These are phyloP conservation scores for Clarireedia homoeocarpa DNA, from an alignment of 2,329 filamentous ascomycete genomes.

Conservation along the genomic window DNA sequence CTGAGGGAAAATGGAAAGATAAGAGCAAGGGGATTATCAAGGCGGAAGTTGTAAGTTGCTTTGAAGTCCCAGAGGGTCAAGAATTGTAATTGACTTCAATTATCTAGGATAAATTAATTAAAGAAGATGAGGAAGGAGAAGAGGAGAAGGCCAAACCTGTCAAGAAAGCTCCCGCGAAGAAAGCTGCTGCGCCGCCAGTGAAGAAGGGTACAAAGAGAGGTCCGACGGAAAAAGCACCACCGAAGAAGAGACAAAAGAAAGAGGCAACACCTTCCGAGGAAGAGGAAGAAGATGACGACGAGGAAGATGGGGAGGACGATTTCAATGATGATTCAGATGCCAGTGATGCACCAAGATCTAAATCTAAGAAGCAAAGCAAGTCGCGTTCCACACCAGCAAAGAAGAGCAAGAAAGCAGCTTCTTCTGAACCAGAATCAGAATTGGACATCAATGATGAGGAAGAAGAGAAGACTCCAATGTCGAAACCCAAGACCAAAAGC, in stretches of 20 bases:
- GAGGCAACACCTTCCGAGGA: slow-evolving; percentile 21
- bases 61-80: neutral
- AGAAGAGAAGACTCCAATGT: slow-evolving; percentile 12
- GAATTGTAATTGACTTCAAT: neutral
- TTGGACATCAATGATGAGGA: slow-evolving; percentile 11
- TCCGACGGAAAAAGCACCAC: slow-evolving; percentile 33
- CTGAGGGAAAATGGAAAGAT: slow-evolving; percentile 44
- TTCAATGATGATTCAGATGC: slow-evolving; percentile 3
- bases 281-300: slow-evolving; percentile 17
- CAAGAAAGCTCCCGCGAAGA: slow-evolving; percentile 3
- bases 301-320: slow-evolving; percentile 1
- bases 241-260: slow-evolving; percentile 28
- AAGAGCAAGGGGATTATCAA: slow-evolving; percentile 52
- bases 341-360: slow-evolving; percentile 13
- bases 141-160: slow-evolving; percentile 3
- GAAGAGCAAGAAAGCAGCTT: neutral
- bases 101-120: slow-evolving; percentile 8
- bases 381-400: slow-evolving; percentile 8
- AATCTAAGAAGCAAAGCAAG: slow-evolving; percentile 13
- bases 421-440: slow-evolving; percentile 3
- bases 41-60: slow-evolving; percentile 40
- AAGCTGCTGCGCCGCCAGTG: slow-evolving; percentile 31
- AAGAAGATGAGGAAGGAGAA: slow-evolving; percentile 12
- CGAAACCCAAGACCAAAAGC: neutral
- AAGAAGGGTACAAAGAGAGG: slow-evolving; percentile 30